Evolutionary conservation across 352 stramenopile genomes (phyloP), one percentile per base, ranked within the genome.

Genomic region (Pythium phragmitis): DNA sequence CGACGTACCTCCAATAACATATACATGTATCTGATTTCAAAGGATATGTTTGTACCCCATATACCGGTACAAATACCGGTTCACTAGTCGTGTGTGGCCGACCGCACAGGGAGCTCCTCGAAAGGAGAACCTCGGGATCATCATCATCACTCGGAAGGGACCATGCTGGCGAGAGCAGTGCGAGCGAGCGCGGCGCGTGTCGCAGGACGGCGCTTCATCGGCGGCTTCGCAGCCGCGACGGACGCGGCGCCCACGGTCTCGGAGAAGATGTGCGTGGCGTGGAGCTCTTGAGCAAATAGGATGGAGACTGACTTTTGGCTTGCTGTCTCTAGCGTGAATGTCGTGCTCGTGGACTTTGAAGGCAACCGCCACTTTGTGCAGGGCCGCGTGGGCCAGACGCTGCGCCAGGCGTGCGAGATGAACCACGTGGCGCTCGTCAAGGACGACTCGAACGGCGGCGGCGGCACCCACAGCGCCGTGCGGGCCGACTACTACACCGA

Each of bases 301-400:
- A 52, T 17, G 21, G 26, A 26, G 12, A 14, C 46, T 52, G 17
- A 52, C 26, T 1, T 2, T 13, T 33, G 45, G 45, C 17, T 13
- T 50, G 45, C 26, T 30, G 3, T 30, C 26, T 48, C 13, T 67
- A 94, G 85, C 16, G 86, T 94, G 45, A 93, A 89, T 63, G 85
- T 96, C 30, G 78, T 85, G 63, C 82, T 96, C 6, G 76, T 96
- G 55, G 86, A 96, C 79, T 96, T 81, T 59, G 85, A 94, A 57
- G 87, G 87, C 72, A 90, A 94, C 72, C 87, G 87, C 69, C 87
- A 96, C 75, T 75, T 90, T 51, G 68, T 95, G 33, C 75, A 91
- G 70, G 87, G 87, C 43, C 87, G 86, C 54, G 74, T 83, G 58
- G 87, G 87, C 34, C 86, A 95, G 74, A 92, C 86, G 55, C 75